Conservation (phyloP, 2,329 filamentous ascomycete genomes). For the Sphaerulina musiva region DNA sequence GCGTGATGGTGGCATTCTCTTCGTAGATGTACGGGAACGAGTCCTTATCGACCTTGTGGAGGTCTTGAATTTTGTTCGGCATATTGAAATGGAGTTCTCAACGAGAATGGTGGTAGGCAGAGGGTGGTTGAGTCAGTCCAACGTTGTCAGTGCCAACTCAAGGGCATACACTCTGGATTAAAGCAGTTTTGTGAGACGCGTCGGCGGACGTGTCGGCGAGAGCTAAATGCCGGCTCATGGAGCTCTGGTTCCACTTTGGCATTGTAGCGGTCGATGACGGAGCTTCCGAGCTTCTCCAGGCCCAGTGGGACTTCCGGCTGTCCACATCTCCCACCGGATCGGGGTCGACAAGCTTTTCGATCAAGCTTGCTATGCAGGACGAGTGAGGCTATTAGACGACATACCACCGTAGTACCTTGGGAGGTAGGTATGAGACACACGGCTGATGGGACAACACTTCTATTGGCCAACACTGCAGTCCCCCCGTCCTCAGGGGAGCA, state of each 20-base stretch:
- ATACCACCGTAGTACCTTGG: too few species aligned
- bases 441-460: too few species aligned
- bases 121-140: neutral
- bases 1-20: conserved; percentile 29
- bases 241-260: neutral
- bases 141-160: too few species aligned
- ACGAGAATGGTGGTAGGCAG: neutral
- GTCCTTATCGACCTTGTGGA: conserved; percentile 30
- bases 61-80: conserved; percentile 31
- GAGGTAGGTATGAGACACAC: too few species aligned
- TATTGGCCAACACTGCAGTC: too few species aligned
- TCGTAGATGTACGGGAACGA: conserved; percentile 32
- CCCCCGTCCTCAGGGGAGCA: too few species aligned
- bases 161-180: too few species aligned
- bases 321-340: neutral
- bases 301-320: neutral
- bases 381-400: neutral
- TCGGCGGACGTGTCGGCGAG: neutral
- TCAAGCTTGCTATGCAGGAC: neutral
- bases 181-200: neutral
- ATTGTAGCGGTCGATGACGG: neutral
- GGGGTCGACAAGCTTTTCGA: neutral
- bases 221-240: neutral
- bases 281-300: neutral
- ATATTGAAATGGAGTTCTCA: conserved; percentile 15